Evolutionary conservation across 2,329 filamentous ascomycete species (phyloP), one percentile per base, ranked within the genome.

Genomic region (Aspergillus glaucus): DNA sequence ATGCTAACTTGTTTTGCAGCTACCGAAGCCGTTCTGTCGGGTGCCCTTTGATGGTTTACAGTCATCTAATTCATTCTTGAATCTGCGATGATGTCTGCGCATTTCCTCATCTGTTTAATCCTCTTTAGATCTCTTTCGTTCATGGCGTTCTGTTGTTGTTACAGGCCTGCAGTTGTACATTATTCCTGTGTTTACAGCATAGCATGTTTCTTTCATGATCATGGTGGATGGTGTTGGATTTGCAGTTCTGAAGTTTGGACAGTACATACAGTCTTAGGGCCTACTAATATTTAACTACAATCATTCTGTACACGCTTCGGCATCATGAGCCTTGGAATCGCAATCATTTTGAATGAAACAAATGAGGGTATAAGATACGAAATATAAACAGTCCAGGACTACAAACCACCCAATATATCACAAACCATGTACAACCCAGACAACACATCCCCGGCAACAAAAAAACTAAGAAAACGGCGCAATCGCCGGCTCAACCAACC

Each of bases 11-110:
- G 49, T 14, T 46, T 19, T 59, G 80, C 55, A 77, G 87, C 87
- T 57, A 91, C 87, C 50, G 87, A 91, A 71, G 87, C 87, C 46
- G 77, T 91, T 53, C 75, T 92, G 46, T 88, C 86, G 43, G 87
- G 87, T 45, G 84, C 89, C 64, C 72, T 91, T 60, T 91, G 56
- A 69, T 56, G 28, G 22, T 36, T 2, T 36, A 24, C 22, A 28
- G 8, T 22, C 12, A 21, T 21, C 24, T 50, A 30, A 17, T 30
- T 17, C 14, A 40, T 30, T 22, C 22, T 22, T 24, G 37, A 40
- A 28, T 28, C 44, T 5, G 2, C 17, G n/a, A 37, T 37, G 17
- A 39, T 19, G 8, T 19, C 6, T 5, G 4, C 10, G n/a, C 36
- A 15, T 19, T 19, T 19, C 14, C 14, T n/a, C 36, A 9, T 19